phyloP scores from a whole-genome alignment of 257 asterid species.

The Mentha longifolia region DNA sequence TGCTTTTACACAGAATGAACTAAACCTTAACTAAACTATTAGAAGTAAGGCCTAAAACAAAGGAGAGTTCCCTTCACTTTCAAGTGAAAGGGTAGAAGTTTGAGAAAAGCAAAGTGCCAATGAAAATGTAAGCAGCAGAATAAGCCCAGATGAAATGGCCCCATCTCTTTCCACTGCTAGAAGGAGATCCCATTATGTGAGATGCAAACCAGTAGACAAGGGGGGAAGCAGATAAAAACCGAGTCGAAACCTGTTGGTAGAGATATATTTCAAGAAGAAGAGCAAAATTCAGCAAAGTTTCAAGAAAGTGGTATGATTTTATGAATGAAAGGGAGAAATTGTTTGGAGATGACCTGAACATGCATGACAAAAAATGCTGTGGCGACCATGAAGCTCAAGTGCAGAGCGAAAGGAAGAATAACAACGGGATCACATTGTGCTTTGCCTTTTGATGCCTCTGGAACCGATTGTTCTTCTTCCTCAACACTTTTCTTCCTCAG shows the following conservation, averaged over 20 bases:
- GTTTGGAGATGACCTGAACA: conserved; percentile 68
- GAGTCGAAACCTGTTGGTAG: conserved; percentile 76
- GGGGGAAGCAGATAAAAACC: conserved; percentile 89
- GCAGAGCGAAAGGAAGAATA: conserved; percentile 78
- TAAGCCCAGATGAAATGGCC: conserved; percentile 80
- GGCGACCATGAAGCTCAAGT: conserved; percentile 80
- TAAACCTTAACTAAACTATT: too few relatives aligned
- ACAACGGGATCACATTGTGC: conserved; percentile 45
- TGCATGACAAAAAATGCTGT: conserved; percentile 89
- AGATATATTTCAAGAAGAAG: neutral
- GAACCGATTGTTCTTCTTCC: conserved; percentile 33
- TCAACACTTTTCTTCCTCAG: conserved; percentile 50
- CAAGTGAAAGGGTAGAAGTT: conserved; percentile 97
- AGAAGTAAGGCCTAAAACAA: too few relatives aligned
- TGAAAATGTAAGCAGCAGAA: conserved; percentile 70
- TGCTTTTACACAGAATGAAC: too few relatives aligned
- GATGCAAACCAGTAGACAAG: conserved; percentile 87
- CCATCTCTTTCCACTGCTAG: conserved; percentile 54
- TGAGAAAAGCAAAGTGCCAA: conserved; percentile 86
- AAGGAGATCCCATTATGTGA: conserved; percentile 49
- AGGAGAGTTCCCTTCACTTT: conserved; percentile 18
- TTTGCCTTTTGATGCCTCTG: conserved; percentile 41
- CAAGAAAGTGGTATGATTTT: neutral
- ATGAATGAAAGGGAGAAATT: neutral
- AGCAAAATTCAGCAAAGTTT: neutral